Evolutionary conservation across 495 filamentous ascomycete species (phyloP).

Genomic region (Penicillium daleae): DNA sequence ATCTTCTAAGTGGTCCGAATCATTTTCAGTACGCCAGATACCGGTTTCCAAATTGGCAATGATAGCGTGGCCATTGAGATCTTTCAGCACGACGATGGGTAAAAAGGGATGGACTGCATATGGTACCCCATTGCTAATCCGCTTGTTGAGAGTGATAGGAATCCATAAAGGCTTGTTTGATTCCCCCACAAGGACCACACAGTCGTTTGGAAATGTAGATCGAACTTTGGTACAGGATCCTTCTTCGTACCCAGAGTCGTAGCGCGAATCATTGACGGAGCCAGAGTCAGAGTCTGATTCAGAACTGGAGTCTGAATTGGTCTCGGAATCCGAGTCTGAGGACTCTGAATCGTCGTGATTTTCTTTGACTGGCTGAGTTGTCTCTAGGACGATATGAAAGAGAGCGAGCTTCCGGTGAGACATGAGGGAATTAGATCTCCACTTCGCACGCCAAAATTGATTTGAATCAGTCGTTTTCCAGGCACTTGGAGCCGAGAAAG

Average conservation of each 20-base stretch:
- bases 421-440: not conserved
- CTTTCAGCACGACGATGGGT: not conserved
- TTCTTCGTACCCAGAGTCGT: not conserved
- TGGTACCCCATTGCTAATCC: not conserved
- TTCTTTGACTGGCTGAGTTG: not conserved
- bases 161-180: not conserved
- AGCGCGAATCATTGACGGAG: not conserved
- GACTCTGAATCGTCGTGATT: not conserved
- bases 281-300: not conserved
- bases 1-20: not conserved
- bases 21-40: not conserved
- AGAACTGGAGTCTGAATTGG: not conserved
- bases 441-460: not conserved
- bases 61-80: not conserved
- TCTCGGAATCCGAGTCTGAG: not conserved
- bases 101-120: not conserved
- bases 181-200: not conserved
- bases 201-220: not conserved
- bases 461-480: not conserved
- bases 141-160: not conserved
- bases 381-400: not conserved
- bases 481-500: not conserved
- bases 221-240: not conserved
- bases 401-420: not conserved
- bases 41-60: not conserved